Conservation (phyloP, 495 filamentous ascomycete species). For the Delitschia confertaspora region DNA sequence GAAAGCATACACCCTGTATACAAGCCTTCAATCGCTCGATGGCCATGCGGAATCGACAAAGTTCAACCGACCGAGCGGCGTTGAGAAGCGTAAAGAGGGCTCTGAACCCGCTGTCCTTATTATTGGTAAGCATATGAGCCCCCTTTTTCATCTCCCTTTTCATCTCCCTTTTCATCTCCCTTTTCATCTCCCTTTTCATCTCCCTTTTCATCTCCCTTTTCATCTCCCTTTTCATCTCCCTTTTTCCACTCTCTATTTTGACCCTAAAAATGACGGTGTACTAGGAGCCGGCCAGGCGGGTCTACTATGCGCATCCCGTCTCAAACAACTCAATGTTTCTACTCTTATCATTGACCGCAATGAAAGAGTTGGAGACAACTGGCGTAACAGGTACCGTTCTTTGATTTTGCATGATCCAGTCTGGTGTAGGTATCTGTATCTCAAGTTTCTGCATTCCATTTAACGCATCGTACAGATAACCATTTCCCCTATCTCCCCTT, state of each 20-base stretch:
- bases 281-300: constrained; percentile 43
- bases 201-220: too few relatives aligned
- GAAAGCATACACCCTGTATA: constrained; percentile 28
- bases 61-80: constrained; percentile 35
- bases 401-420: constrained; percentile 68
- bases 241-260: too few relatives aligned
- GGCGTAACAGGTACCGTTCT: constrained; percentile 56
- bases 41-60: constrained; percentile 22
- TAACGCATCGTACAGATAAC: too few relatives aligned
- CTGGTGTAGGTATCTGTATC: constrained; percentile 72
- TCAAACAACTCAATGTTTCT: constrained; percentile 61
- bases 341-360: constrained; percentile 59
- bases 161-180: too few relatives aligned
- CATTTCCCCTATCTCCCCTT: constrained; percentile 67
- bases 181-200: too few relatives aligned
- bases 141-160: background rate
- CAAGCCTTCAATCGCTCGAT: constrained; percentile 16
- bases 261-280: too few relatives aligned
- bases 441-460: too few relatives aligned
- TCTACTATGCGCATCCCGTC: constrained; percentile 56
- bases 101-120: constrained; percentile 58
- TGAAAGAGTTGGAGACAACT: constrained; percentile 63
- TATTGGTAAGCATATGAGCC: constrained; percentile 45
- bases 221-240: too few relatives aligned
- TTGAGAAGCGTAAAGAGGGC: constrained; percentile 55